A percentile compares a stretch with the other conserved stretches of the same genome.
Conservation (phyloP, 495 filamentous ascomycete species). For the Neurospora sublineolata region DNA sequence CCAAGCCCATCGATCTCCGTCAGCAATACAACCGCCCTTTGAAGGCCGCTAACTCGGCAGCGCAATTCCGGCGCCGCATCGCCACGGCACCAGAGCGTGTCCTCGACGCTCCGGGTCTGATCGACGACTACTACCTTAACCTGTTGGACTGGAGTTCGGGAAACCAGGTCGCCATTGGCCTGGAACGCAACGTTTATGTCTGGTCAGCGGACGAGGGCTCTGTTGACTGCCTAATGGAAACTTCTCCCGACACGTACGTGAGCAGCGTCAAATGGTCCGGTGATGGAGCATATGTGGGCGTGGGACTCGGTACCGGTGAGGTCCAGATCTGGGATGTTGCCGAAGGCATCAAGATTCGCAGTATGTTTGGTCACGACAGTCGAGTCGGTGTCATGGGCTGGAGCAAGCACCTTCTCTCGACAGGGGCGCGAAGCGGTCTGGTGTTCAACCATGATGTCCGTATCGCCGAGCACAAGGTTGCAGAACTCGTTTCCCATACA, state of each 20-base stretch:
- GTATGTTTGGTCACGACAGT: constrained; percentile 95
- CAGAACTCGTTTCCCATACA: constrained; percentile 90
- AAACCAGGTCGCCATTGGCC: constrained; percentile 95
- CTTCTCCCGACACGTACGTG: constrained; percentile 80
- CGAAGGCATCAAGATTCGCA: constrained; percentile 86
- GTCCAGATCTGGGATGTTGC: constrained; percentile 99
- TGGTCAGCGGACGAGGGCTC: constrained; percentile 96
- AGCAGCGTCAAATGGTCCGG: constrained; percentile 98
- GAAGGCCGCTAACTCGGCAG: constrained; percentile 59
- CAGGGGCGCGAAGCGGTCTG: constrained; percentile 85
- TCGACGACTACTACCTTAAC: constrained; percentile 99
- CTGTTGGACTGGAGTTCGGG: constrained; percentile 93
- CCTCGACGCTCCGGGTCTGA: constrained; percentile 87
- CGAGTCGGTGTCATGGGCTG: constrained; percentile 97
- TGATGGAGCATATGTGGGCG: constrained; percentile 91
- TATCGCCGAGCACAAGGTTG: constrained; percentile 93
- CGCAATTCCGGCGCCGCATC: constrained; percentile 81
- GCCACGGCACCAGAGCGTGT: constrained; percentile 93
- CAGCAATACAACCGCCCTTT: constrained; percentile 96
- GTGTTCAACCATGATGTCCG: constrained; percentile 99
- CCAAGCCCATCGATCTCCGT: constrained; percentile 92
- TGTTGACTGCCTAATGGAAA: constrained; percentile 78
- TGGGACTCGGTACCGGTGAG: constrained; percentile 88
- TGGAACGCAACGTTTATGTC: constrained; percentile 93
- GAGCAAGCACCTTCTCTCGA: constrained; percentile 95